Percentiles rank a stretch among this genome's conserved stretches.
phyloP scores from a whole-genome alignment of 495 filamentous ascomycete species.

The Apodospora peruviana region DNA sequence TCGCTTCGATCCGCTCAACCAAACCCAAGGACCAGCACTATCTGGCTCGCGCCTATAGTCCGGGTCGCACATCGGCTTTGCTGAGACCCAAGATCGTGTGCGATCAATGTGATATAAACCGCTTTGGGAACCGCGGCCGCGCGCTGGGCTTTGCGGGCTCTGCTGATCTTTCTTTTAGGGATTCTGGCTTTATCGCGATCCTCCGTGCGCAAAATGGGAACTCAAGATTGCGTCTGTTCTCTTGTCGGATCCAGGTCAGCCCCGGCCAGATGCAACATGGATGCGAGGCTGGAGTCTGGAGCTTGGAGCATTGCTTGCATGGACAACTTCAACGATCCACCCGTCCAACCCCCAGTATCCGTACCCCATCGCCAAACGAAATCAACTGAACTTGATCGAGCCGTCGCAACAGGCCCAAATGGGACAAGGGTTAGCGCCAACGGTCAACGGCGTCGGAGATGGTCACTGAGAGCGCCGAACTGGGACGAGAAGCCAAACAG shows the following conservation, averaged over 20 bases:
- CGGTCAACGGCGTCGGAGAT: no score
- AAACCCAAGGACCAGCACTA: conserved; percentile 15
- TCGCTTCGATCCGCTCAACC: conserved; percentile 26
- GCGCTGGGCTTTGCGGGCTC: conserved; percentile 1
- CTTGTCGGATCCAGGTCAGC: conserved; percentile 11
- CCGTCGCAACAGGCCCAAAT: conserved; percentile 15
- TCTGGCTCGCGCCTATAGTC: conserved; percentile 19
- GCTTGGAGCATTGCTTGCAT: conserved; percentile 20
- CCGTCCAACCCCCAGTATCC: conserved; percentile 8
- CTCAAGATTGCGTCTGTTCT: conserved; percentile 17
- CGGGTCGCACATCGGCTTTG: conserved; percentile 19
- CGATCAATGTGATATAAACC: conserved; percentile 21
- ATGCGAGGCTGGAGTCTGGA: conserved; percentile 6
- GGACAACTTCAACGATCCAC: not conserved
- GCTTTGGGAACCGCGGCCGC: conserved; percentile 10
- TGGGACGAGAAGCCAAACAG: conserved; percentile 5
- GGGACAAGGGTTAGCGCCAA: conserved; percentile 8
- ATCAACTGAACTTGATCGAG: conserved; percentile 22
- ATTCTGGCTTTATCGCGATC: conserved; percentile 20
- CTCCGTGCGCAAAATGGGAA: conserved; percentile 22
- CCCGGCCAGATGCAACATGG: conserved; percentile 20
- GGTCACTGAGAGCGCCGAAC: conserved; percentile 3
- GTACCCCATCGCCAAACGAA: conserved; percentile 10
- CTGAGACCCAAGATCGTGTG: conserved; percentile 17
- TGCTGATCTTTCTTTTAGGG: conserved; percentile 12